phyloP scores from a whole-genome alignment of 495 filamentous ascomycete species.

The Penicillium dipodomyicola region DNA sequence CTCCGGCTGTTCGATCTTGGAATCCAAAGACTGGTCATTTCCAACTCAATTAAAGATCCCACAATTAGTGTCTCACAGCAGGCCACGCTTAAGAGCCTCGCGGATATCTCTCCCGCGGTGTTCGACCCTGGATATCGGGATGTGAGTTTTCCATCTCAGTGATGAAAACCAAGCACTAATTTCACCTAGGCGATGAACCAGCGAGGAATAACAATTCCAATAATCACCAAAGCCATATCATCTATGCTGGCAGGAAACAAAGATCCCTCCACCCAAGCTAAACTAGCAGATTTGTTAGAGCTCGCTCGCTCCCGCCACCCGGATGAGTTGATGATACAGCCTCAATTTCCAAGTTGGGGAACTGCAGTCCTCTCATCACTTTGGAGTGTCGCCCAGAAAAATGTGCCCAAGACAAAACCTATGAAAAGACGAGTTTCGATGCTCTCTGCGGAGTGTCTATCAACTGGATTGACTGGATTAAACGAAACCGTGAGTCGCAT shows the following conservation, averaged over 20 bases:
- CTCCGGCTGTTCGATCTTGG: conserved; percentile 27
- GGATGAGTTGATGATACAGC: background rate
- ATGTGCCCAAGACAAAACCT: conserved; percentile 16
- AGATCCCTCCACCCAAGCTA: conserved; percentile 15
- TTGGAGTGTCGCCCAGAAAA: conserved; percentile 32
- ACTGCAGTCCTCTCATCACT: conserved; percentile 24
- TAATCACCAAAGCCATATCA: conserved; percentile 35
- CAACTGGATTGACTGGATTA: background rate
- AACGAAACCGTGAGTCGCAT: background rate
- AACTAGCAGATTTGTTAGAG: conserved; percentile 9
- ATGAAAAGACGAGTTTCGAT: background rate
- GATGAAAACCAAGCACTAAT: conserved; percentile 2
- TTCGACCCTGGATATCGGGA: conserved; percentile 40
- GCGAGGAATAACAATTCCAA: conserved; percentile 34
- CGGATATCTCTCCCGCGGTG: conserved; percentile 31
- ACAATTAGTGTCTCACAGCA: conserved; percentile 11
- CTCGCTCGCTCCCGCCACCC: background rate
- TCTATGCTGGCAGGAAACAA: conserved; percentile 29
- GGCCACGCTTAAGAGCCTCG: conserved; percentile 21
- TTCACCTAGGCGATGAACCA: conserved; percentile 39
- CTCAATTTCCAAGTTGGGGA: background rate
- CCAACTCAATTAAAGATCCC: conserved; percentile 3
- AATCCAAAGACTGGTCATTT: conserved; percentile 27
- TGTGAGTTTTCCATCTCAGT: conserved; percentile 16
- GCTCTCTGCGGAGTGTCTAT: background rate